A percentile compares a stretch with the other conserved stretches of the same genome.
Conservation (phyloP, 371 early-diverging fungal genomes). For the Fennellomyces sp. region DNA sequence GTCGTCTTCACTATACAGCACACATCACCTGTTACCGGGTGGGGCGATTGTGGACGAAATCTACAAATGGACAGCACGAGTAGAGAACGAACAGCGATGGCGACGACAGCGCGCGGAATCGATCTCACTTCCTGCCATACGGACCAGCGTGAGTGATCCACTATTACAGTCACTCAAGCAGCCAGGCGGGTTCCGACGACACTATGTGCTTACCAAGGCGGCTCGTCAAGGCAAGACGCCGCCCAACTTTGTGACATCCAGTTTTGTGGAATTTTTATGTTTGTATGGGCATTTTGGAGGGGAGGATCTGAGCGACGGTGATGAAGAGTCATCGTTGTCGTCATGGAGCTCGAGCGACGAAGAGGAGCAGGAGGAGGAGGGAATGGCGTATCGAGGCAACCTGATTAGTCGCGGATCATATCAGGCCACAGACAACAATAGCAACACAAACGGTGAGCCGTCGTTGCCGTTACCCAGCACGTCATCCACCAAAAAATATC, state of each 20-base stretch:
- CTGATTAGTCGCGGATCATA: constrained; percentile 30
- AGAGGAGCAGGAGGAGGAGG: neutral
- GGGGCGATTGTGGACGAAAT: constrained; percentile 87
- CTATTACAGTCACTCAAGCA: constrained; percentile 51
- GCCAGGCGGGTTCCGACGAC: constrained; percentile 92
- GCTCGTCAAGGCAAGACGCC: constrained; percentile 65
- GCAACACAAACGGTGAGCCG: neutral
- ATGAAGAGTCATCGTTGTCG: constrained; percentile 37
- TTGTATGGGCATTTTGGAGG: constrained; percentile 96
- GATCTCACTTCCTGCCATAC: constrained; percentile 53
- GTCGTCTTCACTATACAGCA: constrained; percentile 27
- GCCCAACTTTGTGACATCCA: constrained; percentile 78
- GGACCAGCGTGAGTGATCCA: constrained; percentile 36
- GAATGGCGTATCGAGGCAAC: constrained; percentile 33
- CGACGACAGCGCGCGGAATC: constrained; percentile 57
- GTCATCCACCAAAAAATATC: constrained; percentile 13
- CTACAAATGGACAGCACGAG: constrained; percentile 90
- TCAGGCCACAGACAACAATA: constrained; percentile 7
- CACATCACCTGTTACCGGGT: constrained; percentile 58
- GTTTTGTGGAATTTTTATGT: constrained; percentile 93
- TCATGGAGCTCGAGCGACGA: neutral
- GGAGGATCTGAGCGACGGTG: constrained; percentile 85
- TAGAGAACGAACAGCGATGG: constrained; percentile 56
- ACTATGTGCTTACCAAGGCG: constrained; percentile 79
- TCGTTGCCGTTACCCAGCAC: constrained; percentile 4